Percentiles rank a stretch among this genome's conserved stretches.
Evolutionary conservation across 805 yeast genomes (phyloP).

Genomic region (Saccharomycopsis malanga): DNA sequence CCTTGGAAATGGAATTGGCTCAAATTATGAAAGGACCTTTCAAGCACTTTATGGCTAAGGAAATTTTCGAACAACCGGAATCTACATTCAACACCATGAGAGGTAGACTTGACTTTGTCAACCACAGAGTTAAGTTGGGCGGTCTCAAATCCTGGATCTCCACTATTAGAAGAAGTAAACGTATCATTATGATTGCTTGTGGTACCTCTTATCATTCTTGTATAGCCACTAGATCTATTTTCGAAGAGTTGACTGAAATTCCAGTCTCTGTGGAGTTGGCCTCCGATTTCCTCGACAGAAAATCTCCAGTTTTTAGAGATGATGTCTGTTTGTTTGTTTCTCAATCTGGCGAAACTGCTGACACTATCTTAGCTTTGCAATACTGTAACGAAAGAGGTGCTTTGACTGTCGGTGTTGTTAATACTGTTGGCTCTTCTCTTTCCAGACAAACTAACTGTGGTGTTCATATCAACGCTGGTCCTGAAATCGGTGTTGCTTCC

Average conservation of each 20-base stretch:
- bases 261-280: conserved; percentile 92
- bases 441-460: conserved; percentile 98
- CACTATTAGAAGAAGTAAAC: conserved; percentile 87
- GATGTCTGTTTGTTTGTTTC: conserved; percentile 97
- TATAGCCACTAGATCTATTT: conserved; percentile 90
- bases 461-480: conserved; percentile 98
- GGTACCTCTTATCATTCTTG: conserved; percentile 99
- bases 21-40: conserved; percentile 98
- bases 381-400: conserved; percentile 97
- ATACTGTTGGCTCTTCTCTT: conserved; percentile 93
- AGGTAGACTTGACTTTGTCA: conserved; percentile 93
- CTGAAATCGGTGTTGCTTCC: conserved; percentile 98
- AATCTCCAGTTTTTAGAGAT: conserved; percentile 95
- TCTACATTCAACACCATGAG: conserved; percentile 98
- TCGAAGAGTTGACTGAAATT: conserved; percentile 93
- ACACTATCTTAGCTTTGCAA: conserved; percentile 88
- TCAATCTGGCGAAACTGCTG: conserved; percentile 99
- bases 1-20: conserved; percentile 92
- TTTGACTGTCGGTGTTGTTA: conserved; percentile 93
- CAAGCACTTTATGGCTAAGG: conserved; percentile 97
- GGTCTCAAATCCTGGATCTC: conserved; percentile 82
- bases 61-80: conserved; percentile 97
- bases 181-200: conserved; percentile 97
- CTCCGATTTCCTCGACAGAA: conserved; percentile 90
- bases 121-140: conserved; percentile 71